Conservation (phyloP, 2,329 filamentous ascomycete species). For the Mariannaea elegans region DNA sequence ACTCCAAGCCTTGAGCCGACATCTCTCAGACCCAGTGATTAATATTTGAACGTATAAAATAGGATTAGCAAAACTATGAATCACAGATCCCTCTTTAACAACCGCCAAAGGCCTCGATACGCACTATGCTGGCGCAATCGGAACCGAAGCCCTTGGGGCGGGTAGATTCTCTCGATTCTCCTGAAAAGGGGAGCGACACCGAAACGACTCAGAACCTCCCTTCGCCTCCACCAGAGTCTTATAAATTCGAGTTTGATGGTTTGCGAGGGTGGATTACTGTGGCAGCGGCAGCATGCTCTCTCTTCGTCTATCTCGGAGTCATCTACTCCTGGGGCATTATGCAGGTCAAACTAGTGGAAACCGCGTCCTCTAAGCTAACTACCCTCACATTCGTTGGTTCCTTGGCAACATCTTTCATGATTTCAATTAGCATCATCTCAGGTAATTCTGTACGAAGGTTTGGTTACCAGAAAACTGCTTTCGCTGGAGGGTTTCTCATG, state of each 20-base stretch:
- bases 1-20: background rate
- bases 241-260: slow-evolving; percentile 24
- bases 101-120: too few species aligned
- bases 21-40: background rate
- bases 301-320: slow-evolving; percentile 43
- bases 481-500: slow-evolving; percentile 38
- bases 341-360: slow-evolving; percentile 40
- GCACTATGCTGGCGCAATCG: too few species aligned
- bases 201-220: background rate
- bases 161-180: slow-evolving; percentile 1
- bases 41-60: background rate
- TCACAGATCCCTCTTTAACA: too few species aligned
- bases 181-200: too few species aligned
- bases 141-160: background rate
- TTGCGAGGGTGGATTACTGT: slow-evolving; percentile 31
- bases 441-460: slow-evolving; percentile 31
- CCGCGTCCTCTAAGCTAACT: slow-evolving; percentile 34
- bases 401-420: slow-evolving; percentile 39
- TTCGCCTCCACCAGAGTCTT: background rate
- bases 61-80: too few species aligned
- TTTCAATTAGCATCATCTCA: slow-evolving; percentile 34
- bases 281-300: slow-evolving; percentile 28
- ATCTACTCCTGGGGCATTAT: slow-evolving; percentile 46
- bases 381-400: slow-evolving; percentile 44
- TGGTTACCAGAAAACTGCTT: slow-evolving; percentile 35